Base-by-base conservation (phyloP, 345 rosid genomes). In the Moringa oleifera region DNA sequence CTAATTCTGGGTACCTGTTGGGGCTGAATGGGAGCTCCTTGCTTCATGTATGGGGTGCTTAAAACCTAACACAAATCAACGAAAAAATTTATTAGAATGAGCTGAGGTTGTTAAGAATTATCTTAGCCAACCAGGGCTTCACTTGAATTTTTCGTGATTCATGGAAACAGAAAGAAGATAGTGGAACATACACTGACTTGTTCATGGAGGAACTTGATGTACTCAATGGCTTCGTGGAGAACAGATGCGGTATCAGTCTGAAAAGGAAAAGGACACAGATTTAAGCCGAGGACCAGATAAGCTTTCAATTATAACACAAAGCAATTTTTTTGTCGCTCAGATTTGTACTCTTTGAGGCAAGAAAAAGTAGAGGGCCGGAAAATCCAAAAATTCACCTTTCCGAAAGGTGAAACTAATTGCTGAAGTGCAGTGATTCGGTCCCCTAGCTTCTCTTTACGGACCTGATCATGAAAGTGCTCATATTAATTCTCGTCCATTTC, bases 191-290 rank as follows among this genome's bases (percentile, higher is more conserved):
- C 98, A 41, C 51, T 75, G 69, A 91, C 74, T 80, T 91, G 98
- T 10, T 79, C 89, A 37, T 89, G 95, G 59, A 86, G 90, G 75
- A 85, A 82, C 66, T 78, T 89, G 79, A 91, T 86, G 75, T 85
- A 89, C 33, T 82, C 87, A 41, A 91, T 71, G 10, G 96, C 98
- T 79, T 89, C 98, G 47, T 91, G 79, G 28, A 91, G 98, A 62
- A 91, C 98, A 24, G 98, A 91, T 57, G 96, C 98, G n/a, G 96
- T 91, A 81, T 91, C 98, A 41, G 90, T 91, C 98, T 91, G 85
- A 58, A 68, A 7, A 69, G 68, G 51, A 11, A 55, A 64, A 19
- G 52, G 19, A 12, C 23, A 36, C 23, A 23, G 1, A 60, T 65
- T 24, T 64, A 60, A 13, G 20, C 33, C 37, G 37, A 59, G 51